phyloP scores from a whole-genome alignment of 495 filamentous ascomycete genomes.

The Hypomontagnella monticulosa region DNA sequence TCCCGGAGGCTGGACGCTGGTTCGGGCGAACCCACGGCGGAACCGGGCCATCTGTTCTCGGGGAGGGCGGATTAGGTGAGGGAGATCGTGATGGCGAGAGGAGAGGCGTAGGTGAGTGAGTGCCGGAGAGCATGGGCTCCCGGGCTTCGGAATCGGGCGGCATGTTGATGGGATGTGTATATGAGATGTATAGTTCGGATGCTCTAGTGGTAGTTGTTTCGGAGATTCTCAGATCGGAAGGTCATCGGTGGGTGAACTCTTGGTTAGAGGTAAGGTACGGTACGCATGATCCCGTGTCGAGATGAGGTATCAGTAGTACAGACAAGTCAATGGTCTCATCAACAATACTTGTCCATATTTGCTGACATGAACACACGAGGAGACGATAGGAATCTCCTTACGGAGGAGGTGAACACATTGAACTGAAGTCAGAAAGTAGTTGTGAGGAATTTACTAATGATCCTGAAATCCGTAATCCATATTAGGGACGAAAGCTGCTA shows the following conservation, averaged over 20 bases:
- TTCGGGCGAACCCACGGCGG: slow-evolving; percentile 36
- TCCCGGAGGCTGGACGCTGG: slow-evolving; percentile 24
- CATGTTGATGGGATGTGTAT: slow-evolving; percentile 33
- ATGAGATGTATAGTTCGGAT: background rate
- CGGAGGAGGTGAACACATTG: background rate
- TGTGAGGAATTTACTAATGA: too few relatives aligned
- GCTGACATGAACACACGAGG: background rate
- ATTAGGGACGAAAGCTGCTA: background rate
- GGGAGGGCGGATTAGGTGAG: slow-evolving; percentile 25
- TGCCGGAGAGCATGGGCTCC: slow-evolving; percentile 38
- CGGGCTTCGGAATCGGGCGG: slow-evolving; percentile 42
- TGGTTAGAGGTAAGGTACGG: slow-evolving; percentile 9
- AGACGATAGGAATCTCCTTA: background rate
- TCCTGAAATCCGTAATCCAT: too few relatives aligned
- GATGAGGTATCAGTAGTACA: slow-evolving; percentile 4
- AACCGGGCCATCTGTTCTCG: slow-evolving; percentile 11
- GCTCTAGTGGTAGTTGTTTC: slow-evolving; percentile 9
- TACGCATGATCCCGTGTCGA: background rate
- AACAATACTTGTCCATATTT: slow-evolving; percentile 31
- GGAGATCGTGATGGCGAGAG: slow-evolving; percentile 27
- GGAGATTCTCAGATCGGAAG: background rate
- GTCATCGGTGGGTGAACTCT: background rate
- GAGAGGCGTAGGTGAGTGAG: slow-evolving; percentile 15
- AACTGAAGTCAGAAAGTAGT: too few relatives aligned
- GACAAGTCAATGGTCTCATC: background rate